A percentile compares a stretch with the other conserved stretches of the same genome.
phyloP scores from a whole-genome alignment of 2,329 filamentous ascomycete species.

The Amylocarpus encephaloides region DNA sequence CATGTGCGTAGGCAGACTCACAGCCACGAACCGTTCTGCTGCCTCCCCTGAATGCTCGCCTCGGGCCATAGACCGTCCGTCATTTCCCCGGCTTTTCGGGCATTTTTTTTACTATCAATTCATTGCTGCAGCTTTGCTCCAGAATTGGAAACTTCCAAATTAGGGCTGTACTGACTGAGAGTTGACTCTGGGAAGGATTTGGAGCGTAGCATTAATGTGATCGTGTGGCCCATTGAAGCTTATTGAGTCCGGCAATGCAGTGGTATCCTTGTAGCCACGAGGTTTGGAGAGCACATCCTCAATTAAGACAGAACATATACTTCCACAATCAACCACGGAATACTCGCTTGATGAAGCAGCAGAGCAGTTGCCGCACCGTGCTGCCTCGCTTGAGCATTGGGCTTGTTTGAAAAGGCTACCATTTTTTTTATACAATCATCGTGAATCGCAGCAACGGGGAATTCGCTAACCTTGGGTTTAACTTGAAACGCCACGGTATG shows the following conservation, averaged over 20 bases:
- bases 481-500: no score
- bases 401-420: no score
- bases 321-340: no score
- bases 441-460: no score
- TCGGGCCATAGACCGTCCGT: background rate
- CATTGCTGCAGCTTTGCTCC: background rate
- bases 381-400: no score
- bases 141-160: background rate
- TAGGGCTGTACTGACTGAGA: background rate
- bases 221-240: constrained; percentile 1
- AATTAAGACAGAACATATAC: no score
- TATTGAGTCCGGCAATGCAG: constrained; percentile 3
- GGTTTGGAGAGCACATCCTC: background rate
- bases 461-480: no score
- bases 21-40: background rate
- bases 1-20: background rate
- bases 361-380: no score
- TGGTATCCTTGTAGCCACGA: constrained; percentile 4
- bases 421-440: no score
- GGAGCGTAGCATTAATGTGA: background rate
- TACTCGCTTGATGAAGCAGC: no score
- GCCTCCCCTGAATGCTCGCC: background rate
- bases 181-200: background rate
- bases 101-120: background rate
- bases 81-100: constrained; percentile 4